A percentile compares a stretch with the other conserved stretches of the same genome.
Evolutionary conservation across 2,329 filamentous ascomycete species (phyloP).

Genomic region (Calonectria naviculata): DNA sequence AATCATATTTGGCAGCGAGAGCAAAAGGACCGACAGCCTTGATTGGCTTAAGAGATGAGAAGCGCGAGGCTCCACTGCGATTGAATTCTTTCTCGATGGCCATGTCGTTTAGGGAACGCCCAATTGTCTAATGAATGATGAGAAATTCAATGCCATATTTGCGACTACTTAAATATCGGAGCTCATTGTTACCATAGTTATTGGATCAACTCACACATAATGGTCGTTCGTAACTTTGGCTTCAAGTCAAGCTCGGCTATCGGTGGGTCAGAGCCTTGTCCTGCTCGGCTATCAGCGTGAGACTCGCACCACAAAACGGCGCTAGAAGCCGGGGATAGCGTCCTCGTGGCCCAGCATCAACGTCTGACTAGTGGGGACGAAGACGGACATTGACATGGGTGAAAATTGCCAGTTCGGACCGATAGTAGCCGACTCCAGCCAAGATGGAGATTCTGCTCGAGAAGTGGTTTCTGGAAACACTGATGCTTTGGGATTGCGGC

Average conservation of each 20-base stretch:
- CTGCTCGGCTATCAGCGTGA: conserved; percentile 9
- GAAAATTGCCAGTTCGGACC: neutral
- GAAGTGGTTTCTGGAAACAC: neutral
- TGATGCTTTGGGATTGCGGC: neutral
- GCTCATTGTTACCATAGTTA: neutral
- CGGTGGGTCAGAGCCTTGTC: neutral
- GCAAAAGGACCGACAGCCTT: neutral
- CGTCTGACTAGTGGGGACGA: neutral
- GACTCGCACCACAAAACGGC: neutral
- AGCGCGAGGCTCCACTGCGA: neutral
- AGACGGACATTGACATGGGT: neutral
- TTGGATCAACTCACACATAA: neutral
- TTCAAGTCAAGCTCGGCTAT: neutral
- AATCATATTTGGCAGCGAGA: neutral
- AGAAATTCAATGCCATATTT: no score
- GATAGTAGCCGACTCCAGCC: conserved; percentile 2
- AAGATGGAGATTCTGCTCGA: neutral
- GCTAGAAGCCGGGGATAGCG: neutral
- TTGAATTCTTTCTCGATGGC: neutral
- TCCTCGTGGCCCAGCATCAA: neutral
- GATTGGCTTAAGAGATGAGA: neutral
- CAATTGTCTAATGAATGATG: neutral
- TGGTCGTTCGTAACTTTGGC: neutral
- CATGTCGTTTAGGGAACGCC: neutral
- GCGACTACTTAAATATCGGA: neutral